A percentile compares a stretch with the other conserved stretches of the same genome.
Conservation (phyloP, 2,329 filamentous ascomycete species). For the Myriosclerotinia scirpicola region DNA sequence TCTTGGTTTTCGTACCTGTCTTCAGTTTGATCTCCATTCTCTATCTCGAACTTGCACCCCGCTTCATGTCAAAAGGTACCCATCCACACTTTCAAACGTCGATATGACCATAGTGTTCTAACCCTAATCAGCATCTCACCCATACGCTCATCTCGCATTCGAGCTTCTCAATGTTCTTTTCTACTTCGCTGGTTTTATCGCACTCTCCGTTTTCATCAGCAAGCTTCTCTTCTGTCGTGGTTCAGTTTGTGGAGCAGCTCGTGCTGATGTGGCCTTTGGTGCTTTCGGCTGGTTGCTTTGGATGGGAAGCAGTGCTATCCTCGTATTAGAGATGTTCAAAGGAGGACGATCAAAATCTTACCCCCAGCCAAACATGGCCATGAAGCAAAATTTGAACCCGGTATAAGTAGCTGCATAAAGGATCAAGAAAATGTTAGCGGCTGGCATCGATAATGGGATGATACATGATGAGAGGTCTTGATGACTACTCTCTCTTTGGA, state of each 20-base stretch:
- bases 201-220: slow-evolving; percentile 57
- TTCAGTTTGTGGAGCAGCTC: slow-evolving; percentile 55
- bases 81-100: background rate
- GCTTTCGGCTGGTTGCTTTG: slow-evolving; percentile 55
- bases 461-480: slow-evolving; percentile 17
- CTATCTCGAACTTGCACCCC: slow-evolving; percentile 53
- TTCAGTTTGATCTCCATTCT: slow-evolving; percentile 55
- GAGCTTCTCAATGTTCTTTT: slow-evolving; percentile 55
- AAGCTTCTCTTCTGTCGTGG: slow-evolving; percentile 58
- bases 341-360: slow-evolving; percentile 38
- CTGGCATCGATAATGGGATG: background rate
- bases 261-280: slow-evolving; percentile 55
- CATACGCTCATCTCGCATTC: slow-evolving; percentile 50
- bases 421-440: background rate
- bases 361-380: slow-evolving; percentile 33
- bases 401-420: background rate
- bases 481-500: slow-evolving; percentile 8
- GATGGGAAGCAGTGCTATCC: slow-evolving; percentile 50
- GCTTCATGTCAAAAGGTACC: slow-evolving; percentile 41
- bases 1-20: slow-evolving; percentile 55
- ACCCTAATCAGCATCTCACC: slow-evolving; percentile 45
- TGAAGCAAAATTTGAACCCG: slow-evolving; percentile 35
- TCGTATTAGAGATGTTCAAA: slow-evolving; percentile 51
- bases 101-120: background rate
- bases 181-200: slow-evolving; percentile 61